Conservation (phyloP, 176 grass and related monocot genomes). For the Oryza meridionalis region DNA sequence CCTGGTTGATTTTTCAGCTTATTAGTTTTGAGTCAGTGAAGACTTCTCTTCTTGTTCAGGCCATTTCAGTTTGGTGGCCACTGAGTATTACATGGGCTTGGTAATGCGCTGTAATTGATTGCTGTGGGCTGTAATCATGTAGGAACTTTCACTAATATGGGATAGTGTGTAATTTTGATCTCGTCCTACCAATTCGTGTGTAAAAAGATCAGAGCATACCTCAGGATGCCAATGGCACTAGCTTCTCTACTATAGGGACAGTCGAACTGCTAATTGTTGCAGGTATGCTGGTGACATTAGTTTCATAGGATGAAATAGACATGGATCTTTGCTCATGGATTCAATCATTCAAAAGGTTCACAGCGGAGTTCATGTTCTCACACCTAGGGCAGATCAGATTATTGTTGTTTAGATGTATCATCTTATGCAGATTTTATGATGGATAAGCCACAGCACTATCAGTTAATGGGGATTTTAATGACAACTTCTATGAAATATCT, state of each 20-base stretch:
- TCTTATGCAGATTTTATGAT: background rate
- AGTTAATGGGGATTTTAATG: background rate
- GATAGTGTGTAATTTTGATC: background rate
- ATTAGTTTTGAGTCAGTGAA: background rate
- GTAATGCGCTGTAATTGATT: background rate
- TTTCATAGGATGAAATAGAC: background rate
- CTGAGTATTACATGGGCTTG: background rate
- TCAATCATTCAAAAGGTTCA: background rate
- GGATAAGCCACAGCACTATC: background rate
- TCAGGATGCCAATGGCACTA: background rate
- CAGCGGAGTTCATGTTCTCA: background rate
- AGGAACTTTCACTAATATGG: background rate
- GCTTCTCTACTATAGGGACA: constrained; percentile 2
- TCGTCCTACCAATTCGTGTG: too few relatives aligned
- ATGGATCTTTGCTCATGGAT: background rate
- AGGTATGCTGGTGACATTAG: background rate
- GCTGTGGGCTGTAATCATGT: background rate
- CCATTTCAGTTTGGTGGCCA: background rate
- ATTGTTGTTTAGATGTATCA: background rate
- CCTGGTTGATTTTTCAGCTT: background rate
- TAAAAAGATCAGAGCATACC: background rate
- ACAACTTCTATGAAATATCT: background rate
- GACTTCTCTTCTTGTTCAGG: background rate
- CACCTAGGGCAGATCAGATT: background rate
- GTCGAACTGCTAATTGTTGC: background rate